Evolutionary conservation across 2,329 filamentous ascomycete genomes (phyloP), one percentile per base, ranked within the genome.

Genomic region (Cytospora chrysosperma): DNA sequence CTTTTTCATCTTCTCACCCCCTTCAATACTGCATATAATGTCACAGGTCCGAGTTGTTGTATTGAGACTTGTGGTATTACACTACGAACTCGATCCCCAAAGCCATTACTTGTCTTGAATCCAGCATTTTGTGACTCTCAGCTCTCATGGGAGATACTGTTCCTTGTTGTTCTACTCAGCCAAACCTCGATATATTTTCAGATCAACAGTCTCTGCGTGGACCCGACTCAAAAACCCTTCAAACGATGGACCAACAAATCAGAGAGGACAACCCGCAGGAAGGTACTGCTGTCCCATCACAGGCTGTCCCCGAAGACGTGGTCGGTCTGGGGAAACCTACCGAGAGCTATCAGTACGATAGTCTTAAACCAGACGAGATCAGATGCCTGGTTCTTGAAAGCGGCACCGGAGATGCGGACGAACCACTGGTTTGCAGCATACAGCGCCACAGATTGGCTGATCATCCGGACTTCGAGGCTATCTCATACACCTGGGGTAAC

Each of bases 401-500:
- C n/a, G 43, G n/a, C 43, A 47, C 26, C 50, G 50, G 50, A 7
- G 6, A 19, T 17, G 49, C 21, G 10, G 49, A 51, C 12, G 50
- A 52, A 13, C 13, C 50, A 30, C 3, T 52, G 13, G 17, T n/a
- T 4, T 17, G 50, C 26, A 28, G 26, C 7, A 5, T 52, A 7
- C 15, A 19, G 1, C 13, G 17, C 2, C 7, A 28, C 50, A 52
- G 6, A 1, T 15, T 52, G 13, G 37, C 32, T 6, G 51, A 61
- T 7, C 4, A 49, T 1, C 34, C 27, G 1, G 6, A 15, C 4
- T 63, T 53, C 6, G 61, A 59, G 21, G 61, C 56, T 6, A 43
- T 63, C 1, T 63, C 61, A 3, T 63, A 63, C 9, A 51, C 32
- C 3, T 59, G 61, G 61, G 61, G 61, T 1, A 19, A 37, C n/a